Conservation (phyloP, 805 yeast genomes). For the Blastobotrys americana region DNA sequence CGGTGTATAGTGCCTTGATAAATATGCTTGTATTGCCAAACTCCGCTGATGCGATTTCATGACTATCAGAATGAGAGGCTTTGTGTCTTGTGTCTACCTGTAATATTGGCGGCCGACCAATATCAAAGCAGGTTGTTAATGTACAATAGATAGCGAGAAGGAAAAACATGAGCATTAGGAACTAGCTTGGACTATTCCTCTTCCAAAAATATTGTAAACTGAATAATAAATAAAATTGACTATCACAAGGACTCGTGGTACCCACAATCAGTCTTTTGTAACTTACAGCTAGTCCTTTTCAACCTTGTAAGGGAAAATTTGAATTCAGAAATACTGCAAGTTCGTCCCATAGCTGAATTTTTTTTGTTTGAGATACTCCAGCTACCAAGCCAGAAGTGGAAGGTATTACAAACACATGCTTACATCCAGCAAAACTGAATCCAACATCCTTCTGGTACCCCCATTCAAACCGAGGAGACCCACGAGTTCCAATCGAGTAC, state of each 20-base stretch:
- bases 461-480: slow-evolving; percentile 39
- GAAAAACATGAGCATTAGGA: too few relatives aligned
- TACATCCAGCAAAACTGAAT: slow-evolving; percentile 21
- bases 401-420: slow-evolving; percentile 53
- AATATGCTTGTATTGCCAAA: not conserved
- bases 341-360: slow-evolving; percentile 43
- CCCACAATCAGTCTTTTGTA: too few relatives aligned
- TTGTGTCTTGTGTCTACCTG: too few relatives aligned
- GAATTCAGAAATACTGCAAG: slow-evolving; percentile 25
- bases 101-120: not conserved
- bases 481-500: slow-evolving; percentile 24
- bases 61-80: too few relatives aligned
- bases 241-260: too few relatives aligned
- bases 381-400: slow-evolving; percentile 67
- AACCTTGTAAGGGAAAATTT: not conserved
- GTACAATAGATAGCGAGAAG: too few relatives aligned
- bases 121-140: not conserved
- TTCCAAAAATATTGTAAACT: too few relatives aligned
- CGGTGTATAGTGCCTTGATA: not conserved
- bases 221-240: too few relatives aligned
- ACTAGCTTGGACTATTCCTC: too few relatives aligned
- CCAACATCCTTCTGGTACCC: slow-evolving; percentile 37
- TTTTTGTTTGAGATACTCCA: slow-evolving; percentile 40
- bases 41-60: not conserved
- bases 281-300: too few relatives aligned